phyloP scores from a whole-genome alignment of 2,329 filamentous ascomycete species.

The Cytospora piceicola region DNA sequence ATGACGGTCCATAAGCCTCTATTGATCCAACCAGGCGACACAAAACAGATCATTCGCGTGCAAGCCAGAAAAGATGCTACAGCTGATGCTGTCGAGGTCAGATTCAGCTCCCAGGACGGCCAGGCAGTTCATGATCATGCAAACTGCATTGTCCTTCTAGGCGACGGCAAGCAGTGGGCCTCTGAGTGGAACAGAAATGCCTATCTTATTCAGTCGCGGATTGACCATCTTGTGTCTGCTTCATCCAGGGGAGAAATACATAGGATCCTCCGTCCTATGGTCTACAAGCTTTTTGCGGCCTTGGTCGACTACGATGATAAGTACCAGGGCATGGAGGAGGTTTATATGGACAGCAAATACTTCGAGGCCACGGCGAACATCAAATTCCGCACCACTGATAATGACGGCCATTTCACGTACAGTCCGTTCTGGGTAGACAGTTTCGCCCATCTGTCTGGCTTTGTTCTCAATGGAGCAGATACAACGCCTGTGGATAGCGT shows the following conservation, averaged over 20 bases:
- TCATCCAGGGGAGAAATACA: constrained; percentile 33
- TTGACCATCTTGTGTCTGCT: constrained; percentile 35
- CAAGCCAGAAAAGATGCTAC: neutral
- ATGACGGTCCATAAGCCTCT: constrained; percentile 6
- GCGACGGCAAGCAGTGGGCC: constrained; percentile 14
- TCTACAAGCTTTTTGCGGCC: constrained; percentile 36
- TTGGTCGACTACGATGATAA: constrained; percentile 35
- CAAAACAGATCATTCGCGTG: constrained; percentile 2
- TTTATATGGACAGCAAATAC: constrained; percentile 34
- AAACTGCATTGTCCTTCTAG: neutral
- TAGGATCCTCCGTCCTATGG: constrained; percentile 34
- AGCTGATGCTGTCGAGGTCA: neutral
- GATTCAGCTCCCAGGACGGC: constrained; percentile 5
- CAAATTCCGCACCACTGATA: constrained; percentile 28
- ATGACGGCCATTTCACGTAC: constrained; percentile 29
- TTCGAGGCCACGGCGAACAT: constrained; percentile 37
- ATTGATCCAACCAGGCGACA: neutral
- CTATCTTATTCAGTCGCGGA: constrained; percentile 36
- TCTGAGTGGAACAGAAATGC: constrained; percentile 36
- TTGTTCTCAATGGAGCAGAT: constrained; percentile 36
- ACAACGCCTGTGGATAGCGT: constrained; percentile 30
- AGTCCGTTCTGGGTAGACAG: constrained; percentile 38
- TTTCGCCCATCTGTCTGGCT: constrained; percentile 36
- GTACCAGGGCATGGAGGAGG: constrained; percentile 37
- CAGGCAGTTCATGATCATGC: neutral